These are phyloP conservation scores for apple (Malus domestica) DNA, from an alignment of 306 rosid genomes.

Conservation along the genomic window ASM211411v1 NC_041804.1:11132501-11133000, in stretches of 20 bases:
- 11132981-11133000: constrained; percentile 29
- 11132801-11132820: constrained; percentile 50
- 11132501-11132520: background rate
- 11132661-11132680: background rate
- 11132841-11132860: background rate
- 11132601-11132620: constrained; percentile 43
- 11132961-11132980: constrained; percentile 21
- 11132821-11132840: constrained; percentile 48
- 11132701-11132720: constrained; percentile 25
- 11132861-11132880: background rate
- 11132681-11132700: constrained; percentile 2
- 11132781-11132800: constrained; percentile 45
- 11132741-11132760: constrained; percentile 63
- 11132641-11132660: background rate
- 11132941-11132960: constrained; percentile 21
- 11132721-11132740: constrained; percentile 72
- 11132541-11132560: constrained; percentile 68
- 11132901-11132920: background rate
- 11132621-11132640: background rate
- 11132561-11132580: constrained; percentile 63
- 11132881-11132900: background rate
- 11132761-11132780: constrained; percentile 56
- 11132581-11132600: constrained; percentile 55
- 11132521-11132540: constrained; percentile 48
- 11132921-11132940: background rate